Evolutionary conservation across 202 grass and related monocot species (phyloP).

Genomic region (Musa balbisiana): DNA sequence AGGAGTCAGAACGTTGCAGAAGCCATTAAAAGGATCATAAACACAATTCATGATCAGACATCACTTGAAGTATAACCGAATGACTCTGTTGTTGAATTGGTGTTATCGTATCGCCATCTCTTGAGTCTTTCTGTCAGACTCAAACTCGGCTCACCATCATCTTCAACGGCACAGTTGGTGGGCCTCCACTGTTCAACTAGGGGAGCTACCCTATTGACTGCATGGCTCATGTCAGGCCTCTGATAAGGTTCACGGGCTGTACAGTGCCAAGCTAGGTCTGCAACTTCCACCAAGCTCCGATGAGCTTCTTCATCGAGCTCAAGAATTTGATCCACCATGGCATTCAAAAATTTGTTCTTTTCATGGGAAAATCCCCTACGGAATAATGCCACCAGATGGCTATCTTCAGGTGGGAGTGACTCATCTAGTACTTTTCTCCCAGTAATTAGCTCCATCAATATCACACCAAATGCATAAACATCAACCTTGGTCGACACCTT

Average conservation of each 20-base stretch:
- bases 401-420: conserved; percentile 66
- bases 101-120: conserved; percentile 45
- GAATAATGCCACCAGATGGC: conserved; percentile 74
- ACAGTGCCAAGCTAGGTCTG: conserved; percentile 81
- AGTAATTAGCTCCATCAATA: conserved; percentile 92
- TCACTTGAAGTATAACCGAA: conserved; percentile 4
- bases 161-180: conserved; percentile 25
- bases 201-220: conserved; percentile 64
- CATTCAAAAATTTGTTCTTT: conserved; percentile 64
- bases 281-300: conserved; percentile 59
- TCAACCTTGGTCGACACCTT: conserved; percentile 95
- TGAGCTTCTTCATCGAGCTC: conserved; percentile 47
- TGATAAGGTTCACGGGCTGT: conserved; percentile 61
- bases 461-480: conserved; percentile 90
- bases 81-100: not conserved
- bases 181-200: conserved; percentile 76
- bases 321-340: conserved; percentile 45
- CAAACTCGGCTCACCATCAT: conserved; percentile 33
- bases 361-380: conserved; percentile 53
- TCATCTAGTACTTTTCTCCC: conserved; percentile 89
- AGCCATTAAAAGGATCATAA: not conserved
- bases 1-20: not conserved
- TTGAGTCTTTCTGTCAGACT: conserved; percentile 49
- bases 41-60: not conserved
- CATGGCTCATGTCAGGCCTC: conserved; percentile 90